Evolutionary conservation across 78 protist species (phyloP).

Genomic region (Capsaspora owczarzaki): DNA sequence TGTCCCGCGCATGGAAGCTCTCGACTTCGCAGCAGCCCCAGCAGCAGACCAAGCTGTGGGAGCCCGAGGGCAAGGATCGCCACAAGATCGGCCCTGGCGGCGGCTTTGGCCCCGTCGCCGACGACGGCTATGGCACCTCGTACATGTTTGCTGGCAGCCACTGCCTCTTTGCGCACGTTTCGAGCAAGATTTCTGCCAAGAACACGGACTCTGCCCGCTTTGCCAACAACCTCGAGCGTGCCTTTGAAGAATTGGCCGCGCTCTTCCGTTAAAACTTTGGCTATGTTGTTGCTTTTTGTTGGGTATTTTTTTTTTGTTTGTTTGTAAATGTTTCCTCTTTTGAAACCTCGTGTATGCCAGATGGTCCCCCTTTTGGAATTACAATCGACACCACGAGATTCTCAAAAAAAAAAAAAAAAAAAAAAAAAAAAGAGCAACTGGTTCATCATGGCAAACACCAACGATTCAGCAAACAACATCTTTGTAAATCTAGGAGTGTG

Average conservation of each 20-base stretch:
- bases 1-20: conserved; percentile 24
- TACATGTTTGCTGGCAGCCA: conserved; percentile 26
- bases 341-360: too few relatives aligned
- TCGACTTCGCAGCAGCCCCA: conserved; percentile 31
- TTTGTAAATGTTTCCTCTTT: too few relatives aligned
- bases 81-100: conserved; percentile 22
- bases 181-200: background rate
- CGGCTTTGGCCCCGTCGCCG: conserved; percentile 50
- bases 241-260: background rate
- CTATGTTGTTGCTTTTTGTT: too few relatives aligned
- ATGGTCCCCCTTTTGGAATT: too few relatives aligned
- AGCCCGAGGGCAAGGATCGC: background rate
- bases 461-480: too few relatives aligned
- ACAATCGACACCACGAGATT: too few relatives aligned
- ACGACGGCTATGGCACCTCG: conserved; percentile 35
- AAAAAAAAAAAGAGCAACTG: too few relatives aligned
- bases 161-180: background rate
- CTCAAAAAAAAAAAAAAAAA: too few relatives aligned
- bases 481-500: too few relatives aligned
- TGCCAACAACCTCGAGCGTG: background rate
- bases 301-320: too few relatives aligned
- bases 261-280: too few relatives aligned
- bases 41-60: conserved; percentile 10
- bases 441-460: too few relatives aligned
- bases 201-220: conserved; percentile 1